phyloP scores from a whole-genome alignment of 768 basidiomycete genomes.

The Thelephora ganbajun region DNA sequence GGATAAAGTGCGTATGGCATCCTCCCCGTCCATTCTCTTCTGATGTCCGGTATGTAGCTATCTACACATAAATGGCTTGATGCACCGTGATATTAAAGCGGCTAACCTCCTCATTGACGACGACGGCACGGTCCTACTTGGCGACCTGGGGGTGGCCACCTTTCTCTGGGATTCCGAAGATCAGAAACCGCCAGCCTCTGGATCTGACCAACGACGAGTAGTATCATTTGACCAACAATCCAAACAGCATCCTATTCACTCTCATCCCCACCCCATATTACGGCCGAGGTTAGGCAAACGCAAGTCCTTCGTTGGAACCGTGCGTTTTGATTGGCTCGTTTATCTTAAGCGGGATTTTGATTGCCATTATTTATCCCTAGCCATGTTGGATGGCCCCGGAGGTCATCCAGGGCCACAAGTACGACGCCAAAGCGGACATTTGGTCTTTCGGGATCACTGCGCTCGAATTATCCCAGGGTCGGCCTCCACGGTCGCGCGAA shows the following conservation, averaged over 20 bases:
- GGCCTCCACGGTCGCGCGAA: constrained; percentile 73
- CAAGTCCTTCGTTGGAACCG: constrained; percentile 87
- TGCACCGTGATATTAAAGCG: constrained; percentile 91
- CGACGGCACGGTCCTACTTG: constrained; percentile 79
- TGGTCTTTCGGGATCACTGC: constrained; percentile 98
- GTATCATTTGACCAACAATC: constrained; percentile 10
- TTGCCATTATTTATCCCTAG: constrained; percentile 16
- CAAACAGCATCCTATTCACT: constrained; percentile 4
- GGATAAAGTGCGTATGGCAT: constrained; percentile 60
- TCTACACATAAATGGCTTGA: constrained; percentile 79
- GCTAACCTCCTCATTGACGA: constrained; percentile 89
- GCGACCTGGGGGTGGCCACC: constrained; percentile 87
- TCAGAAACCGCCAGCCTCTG: constrained; percentile 10
- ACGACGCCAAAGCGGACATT: constrained; percentile 82
- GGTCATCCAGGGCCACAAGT: constrained; percentile 70
- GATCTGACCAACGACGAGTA: not conserved
- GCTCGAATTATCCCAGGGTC: constrained; percentile 76
- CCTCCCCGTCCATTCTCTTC: constrained; percentile 7
- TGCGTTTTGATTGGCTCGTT: constrained; percentile 19
- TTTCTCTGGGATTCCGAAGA: constrained; percentile 58
- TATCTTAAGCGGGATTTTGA: not conserved
- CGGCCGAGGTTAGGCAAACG: constrained; percentile 47
- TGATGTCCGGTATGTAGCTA: constrained; percentile 32
- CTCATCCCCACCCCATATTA: not conserved
- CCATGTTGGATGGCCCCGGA: constrained; percentile 99